These are phyloP conservation scores for Prunus mume DNA, from an alignment of 306 rosid genomes.

Conservation along the genomic window DNA sequence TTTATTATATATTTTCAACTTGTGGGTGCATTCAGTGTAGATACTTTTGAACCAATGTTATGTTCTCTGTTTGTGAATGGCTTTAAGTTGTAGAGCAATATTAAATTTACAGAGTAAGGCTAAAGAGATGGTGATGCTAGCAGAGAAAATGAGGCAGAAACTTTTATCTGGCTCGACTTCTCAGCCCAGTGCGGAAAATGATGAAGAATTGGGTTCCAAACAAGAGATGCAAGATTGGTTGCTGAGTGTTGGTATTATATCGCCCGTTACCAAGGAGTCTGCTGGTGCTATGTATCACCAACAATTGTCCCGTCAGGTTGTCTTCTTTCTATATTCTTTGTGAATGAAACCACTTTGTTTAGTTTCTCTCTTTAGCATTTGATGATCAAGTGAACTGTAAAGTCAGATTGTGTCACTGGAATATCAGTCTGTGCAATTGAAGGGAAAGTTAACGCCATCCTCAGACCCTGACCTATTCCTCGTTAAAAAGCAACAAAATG, in stretches of 20 bases:
- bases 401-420: neutral
- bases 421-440: neutral
- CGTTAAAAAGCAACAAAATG: neutral
- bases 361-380: conserved; percentile 1
- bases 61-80: conserved; percentile 8
- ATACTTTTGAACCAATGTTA: neutral
- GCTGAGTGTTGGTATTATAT: conserved; percentile 88
- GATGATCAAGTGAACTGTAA: conserved; percentile 8
- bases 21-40: neutral
- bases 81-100: conserved; percentile 20
- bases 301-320: conserved; percentile 92
- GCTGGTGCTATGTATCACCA: conserved; percentile 97
- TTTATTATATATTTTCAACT: neutral
- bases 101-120: conserved; percentile 82
- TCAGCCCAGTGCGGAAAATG: conserved; percentile 46
- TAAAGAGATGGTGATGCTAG: conserved; percentile 95
- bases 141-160: conserved; percentile 96
- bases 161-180: conserved; percentile 74
- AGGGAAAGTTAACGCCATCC: neutral
- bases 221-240: conserved; percentile 97
- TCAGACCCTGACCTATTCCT: neutral
- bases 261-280: conserved; percentile 98
- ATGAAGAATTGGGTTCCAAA: conserved; percentile 90
- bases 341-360: neutral
- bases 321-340: conserved; percentile 12